Evolutionary conservation across 23 red algal genomes (phyloP).

Genomic region (Rhodosorus marinus): DNA sequence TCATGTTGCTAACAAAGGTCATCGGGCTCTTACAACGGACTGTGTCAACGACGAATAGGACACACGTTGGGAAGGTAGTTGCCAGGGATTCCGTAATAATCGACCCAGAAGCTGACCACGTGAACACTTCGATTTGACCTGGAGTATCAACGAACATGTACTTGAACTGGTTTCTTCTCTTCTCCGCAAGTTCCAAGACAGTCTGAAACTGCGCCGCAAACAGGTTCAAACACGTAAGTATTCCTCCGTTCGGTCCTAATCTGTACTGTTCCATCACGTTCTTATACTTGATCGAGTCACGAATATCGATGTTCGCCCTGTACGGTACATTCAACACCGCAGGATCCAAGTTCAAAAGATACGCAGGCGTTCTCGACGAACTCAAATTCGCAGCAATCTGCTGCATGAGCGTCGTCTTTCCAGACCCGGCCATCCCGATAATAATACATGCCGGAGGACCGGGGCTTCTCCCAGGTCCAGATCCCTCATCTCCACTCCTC

Average conservation of each 20-base stretch:
- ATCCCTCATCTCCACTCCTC: too few species aligned
- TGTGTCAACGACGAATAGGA: constrained; percentile 90
- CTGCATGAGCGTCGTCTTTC: constrained; percentile 76
- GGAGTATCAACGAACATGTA: constrained; percentile 78
- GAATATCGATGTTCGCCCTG: constrained; percentile 80
- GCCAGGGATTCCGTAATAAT: constrained; percentile 79
- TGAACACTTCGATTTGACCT: constrained; percentile 95
- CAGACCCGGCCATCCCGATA: constrained; percentile 89
- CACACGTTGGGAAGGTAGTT: constrained; percentile 46
- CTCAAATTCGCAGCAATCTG: constrained; percentile 22
- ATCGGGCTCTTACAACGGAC: constrained; percentile 36
- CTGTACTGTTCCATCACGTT: constrained; percentile 64
- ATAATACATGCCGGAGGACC: too few species aligned
- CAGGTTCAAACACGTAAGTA: constrained; percentile 84
- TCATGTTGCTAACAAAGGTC: constrained; percentile 96
- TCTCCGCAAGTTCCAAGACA: constrained; percentile 49
- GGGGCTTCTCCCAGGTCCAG: too few species aligned
- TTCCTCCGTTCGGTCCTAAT: constrained; percentile 90
- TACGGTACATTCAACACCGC: constrained; percentile 62
- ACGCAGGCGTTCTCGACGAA: constrained; percentile 14
- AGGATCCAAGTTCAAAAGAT: constrained; percentile 83
- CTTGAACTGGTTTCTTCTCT: constrained; percentile 3
- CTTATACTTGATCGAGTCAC: constrained; percentile 77
- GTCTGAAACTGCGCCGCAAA: constrained; percentile 81
- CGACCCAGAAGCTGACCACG: constrained; percentile 80